Conservation (phyloP, 495 filamentous ascomycete species). For the Aspergillus bridgeri region DNA sequence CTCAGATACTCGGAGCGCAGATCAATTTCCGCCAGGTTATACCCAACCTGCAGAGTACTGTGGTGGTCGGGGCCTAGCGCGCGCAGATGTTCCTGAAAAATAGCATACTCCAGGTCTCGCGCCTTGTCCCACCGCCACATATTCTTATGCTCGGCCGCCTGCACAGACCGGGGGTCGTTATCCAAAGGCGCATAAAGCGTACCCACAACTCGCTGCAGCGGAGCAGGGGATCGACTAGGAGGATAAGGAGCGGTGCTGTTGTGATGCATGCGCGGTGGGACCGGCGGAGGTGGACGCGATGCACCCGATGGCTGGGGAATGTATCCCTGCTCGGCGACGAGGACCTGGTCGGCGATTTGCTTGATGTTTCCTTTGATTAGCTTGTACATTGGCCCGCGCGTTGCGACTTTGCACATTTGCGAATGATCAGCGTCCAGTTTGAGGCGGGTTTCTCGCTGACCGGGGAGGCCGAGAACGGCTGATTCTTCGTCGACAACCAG, state of each 20-base stretch:
- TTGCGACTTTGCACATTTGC: constrained; percentile 37
- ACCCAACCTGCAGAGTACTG: constrained; percentile 31
- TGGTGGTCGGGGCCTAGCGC: constrained; percentile 33
- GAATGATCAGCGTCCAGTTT: constrained; percentile 41
- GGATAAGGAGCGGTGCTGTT: constrained; percentile 34
- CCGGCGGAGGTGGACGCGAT: constrained; percentile 20
- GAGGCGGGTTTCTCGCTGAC: constrained; percentile 36
- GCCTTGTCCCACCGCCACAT: constrained; percentile 32
- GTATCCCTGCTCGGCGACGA: constrained; percentile 33
- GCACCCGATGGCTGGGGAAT: constrained; percentile 25
- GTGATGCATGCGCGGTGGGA: constrained; percentile 29
- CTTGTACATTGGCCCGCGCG: constrained; percentile 35
- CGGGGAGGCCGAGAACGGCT: constrained; percentile 35
- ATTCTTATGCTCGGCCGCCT: constrained; percentile 31
- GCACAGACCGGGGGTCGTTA: constrained; percentile 31
- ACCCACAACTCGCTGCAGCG: constrained; percentile 17
- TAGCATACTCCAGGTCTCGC: constrained; percentile 29
- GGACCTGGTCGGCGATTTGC: constrained; percentile 33
- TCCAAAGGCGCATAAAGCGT: constrained; percentile 21
- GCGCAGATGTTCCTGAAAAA: constrained; percentile 37
- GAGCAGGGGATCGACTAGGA: constrained; percentile 16
- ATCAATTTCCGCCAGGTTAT: constrained; percentile 33
- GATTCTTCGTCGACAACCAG: constrained; percentile 41
- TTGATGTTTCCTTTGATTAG: constrained; percentile 40
- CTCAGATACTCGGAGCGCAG: constrained; percentile 23